Evolutionary conservation across 1,284 basidiomycete genomes (phyloP).

Genomic region (Ustilago trichophora): DNA sequence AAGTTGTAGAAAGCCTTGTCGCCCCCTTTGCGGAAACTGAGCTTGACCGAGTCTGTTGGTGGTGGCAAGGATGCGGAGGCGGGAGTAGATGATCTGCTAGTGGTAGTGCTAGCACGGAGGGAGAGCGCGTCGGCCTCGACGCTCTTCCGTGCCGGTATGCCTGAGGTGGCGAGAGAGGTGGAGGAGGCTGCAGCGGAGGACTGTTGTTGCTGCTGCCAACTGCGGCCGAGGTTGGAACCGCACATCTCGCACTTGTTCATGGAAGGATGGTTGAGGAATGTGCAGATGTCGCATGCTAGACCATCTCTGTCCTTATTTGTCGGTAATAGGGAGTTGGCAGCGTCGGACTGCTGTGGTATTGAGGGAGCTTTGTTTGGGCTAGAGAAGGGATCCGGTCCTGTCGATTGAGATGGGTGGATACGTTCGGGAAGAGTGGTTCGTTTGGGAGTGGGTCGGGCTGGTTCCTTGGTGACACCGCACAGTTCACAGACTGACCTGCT

Average conservation of each 20-base stretch:
- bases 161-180: conserved; percentile 18
- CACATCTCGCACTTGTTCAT: conserved; percentile 87
- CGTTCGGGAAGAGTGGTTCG: conserved; percentile 2
- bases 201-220: conserved; percentile 26
- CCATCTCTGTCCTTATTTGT: conserved; percentile 6
- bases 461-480: conserved; percentile 56
- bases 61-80: conserved; percentile 71
- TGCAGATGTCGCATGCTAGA: conserved; percentile 79
- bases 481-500: conserved; percentile 30
- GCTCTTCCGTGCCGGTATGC: conserved; percentile 31
- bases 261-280: conserved; percentile 86
- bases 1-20: conserved; percentile 83
- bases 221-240: conserved; percentile 72
- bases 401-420: conserved; percentile 1
- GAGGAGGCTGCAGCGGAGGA: conserved; percentile 33
- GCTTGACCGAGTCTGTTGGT: conserved; percentile 68
- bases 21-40: conserved; percentile 91
- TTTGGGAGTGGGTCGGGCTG: conserved; percentile 25
- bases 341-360: conserved; percentile 4
- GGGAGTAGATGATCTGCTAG: conserved; percentile 69
- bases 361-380: conserved; percentile 10
- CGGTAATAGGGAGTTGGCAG: not conserved
- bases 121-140: conserved; percentile 32
- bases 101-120: conserved; percentile 25
- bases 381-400: conserved; percentile 8